Percentiles rank a stretch among this genome's conserved stretches.
Evolutionary conservation across 306 rosid genomes (phyloP).

Genomic region (Hippophae gyantsensis): DNA sequence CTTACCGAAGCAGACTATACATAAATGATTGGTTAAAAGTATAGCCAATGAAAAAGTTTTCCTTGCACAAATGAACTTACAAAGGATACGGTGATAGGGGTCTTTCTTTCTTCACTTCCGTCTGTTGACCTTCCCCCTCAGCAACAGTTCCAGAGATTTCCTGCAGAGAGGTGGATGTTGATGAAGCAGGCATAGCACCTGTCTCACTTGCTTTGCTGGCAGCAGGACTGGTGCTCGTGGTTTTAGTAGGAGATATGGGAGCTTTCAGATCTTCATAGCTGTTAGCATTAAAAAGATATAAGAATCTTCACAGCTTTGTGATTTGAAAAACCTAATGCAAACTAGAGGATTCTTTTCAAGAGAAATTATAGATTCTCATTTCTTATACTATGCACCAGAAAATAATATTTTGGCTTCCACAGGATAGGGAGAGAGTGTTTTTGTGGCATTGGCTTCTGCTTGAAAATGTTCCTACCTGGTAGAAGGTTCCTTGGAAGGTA

Average conservation of each 20-base stretch:
- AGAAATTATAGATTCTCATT: conserved; percentile 5
- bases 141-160: conserved; percentile 4
- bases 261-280: conserved; percentile 30
- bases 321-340: conserved; percentile 6
- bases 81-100: conserved; percentile 11
- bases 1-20: too few relatives aligned
- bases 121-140: conserved; percentile 3
- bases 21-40: too few relatives aligned
- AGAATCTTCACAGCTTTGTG: conserved; percentile 6
- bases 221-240: conserved; percentile 7
- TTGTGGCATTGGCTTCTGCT: conserved; percentile 26
- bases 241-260: conserved; percentile 17
- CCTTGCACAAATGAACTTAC: conserved; percentile 1
- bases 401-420: conserved; percentile 33
- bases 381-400: not conserved
- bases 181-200: conserved; percentile 2
- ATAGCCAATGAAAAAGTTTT: too few relatives aligned
- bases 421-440: conserved; percentile 55
- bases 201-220: conserved; percentile 5
- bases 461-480: conserved; percentile 25
- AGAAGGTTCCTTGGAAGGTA: conserved; percentile 25
- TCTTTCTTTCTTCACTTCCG: conserved; percentile 8
- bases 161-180: conserved; percentile 8
- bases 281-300: not conserved
- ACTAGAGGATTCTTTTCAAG: conserved; percentile 7